Conservation (phyloP, 345 rosid genomes). For the Excoecaria agallocha region DNA sequence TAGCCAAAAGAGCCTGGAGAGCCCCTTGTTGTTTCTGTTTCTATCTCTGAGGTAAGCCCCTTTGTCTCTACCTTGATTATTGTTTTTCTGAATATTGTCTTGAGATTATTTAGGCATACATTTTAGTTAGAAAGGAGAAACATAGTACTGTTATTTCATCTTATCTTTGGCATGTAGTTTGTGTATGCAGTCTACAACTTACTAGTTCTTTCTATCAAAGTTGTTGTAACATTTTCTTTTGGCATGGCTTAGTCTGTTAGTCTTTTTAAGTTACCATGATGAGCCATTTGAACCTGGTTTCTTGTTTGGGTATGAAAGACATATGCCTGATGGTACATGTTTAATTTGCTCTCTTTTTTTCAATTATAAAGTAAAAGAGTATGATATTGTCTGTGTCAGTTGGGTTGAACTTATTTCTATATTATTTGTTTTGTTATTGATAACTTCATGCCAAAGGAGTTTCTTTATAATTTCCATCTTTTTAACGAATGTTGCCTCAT, state of each 20-base stretch:
- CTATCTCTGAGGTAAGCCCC: conserved; percentile 62
- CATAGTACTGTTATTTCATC: background rate
- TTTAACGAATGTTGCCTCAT: no score
- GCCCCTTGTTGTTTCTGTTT: conserved; percentile 72
- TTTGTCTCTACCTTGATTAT: background rate
- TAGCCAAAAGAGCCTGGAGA: conserved; percentile 74
- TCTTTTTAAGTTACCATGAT: background rate
- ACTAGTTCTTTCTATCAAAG: background rate
- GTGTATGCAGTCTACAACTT: background rate
- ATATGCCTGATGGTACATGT: background rate
- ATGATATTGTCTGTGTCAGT: background rate
- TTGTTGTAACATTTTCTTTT: background rate
- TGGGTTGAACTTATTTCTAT: background rate
- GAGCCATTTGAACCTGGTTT: background rate
- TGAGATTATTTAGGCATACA: background rate
- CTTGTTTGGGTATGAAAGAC: background rate
- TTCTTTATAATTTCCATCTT: no score
- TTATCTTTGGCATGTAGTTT: background rate
- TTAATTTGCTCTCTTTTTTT: no score
- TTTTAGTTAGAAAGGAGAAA: background rate
- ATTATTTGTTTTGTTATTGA: no score
- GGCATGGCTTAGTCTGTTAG: background rate
- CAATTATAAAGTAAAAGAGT: background rate
- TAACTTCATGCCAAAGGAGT: no score
- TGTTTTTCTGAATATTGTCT: background rate